phyloP scores from a whole-genome alignment of 257 asterid species.

The Solanum chilense region DNA sequence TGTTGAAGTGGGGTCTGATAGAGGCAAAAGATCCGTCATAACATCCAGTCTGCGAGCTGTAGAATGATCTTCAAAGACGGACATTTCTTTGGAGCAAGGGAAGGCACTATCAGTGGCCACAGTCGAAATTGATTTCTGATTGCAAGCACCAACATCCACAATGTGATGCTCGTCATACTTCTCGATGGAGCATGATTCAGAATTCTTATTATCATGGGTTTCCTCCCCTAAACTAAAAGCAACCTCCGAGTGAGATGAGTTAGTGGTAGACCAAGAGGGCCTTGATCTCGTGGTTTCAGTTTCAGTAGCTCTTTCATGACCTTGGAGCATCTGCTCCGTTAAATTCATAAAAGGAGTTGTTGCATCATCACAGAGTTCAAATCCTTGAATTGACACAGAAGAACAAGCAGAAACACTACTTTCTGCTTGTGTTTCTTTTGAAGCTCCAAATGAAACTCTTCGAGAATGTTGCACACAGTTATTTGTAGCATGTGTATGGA shows the following conservation, averaged over 20 bases:
- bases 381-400: slow-evolving; percentile 65
- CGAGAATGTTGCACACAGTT: slow-evolving; percentile 26
- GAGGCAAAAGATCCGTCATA: slow-evolving; percentile 4
- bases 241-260: slow-evolving; percentile 43
- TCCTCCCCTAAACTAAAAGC: slow-evolving; percentile 21
- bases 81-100: slow-evolving; percentile 10
- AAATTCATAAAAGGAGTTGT: slow-evolving; percentile 27
- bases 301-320: slow-evolving; percentile 20
- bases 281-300: slow-evolving; percentile 35
- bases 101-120: slow-evolving; percentile 9
- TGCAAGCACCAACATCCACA: slow-evolving; percentile 12
- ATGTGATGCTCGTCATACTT: slow-evolving; percentile 16
- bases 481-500: slow-evolving; percentile 8
- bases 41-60: slow-evolving; percentile 1
- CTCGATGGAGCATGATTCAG: slow-evolving; percentile 14
- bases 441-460: slow-evolving; percentile 22
- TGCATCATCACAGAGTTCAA: slow-evolving; percentile 50
- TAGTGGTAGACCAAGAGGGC: slow-evolving; percentile 47
- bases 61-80: slow-evolving; percentile 17
- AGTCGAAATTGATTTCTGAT: slow-evolving; percentile 1
- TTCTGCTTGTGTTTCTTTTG: slow-evolving; percentile 45
- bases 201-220: slow-evolving; percentile 18
- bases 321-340: slow-evolving; percentile 19
- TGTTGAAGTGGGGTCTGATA: slow-evolving; percentile 13
- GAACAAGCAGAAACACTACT: slow-evolving; percentile 76